Evolutionary conservation across 2,329 filamentous ascomycete genomes (phyloP).

Genomic region (Fusarium sp.): DNA sequence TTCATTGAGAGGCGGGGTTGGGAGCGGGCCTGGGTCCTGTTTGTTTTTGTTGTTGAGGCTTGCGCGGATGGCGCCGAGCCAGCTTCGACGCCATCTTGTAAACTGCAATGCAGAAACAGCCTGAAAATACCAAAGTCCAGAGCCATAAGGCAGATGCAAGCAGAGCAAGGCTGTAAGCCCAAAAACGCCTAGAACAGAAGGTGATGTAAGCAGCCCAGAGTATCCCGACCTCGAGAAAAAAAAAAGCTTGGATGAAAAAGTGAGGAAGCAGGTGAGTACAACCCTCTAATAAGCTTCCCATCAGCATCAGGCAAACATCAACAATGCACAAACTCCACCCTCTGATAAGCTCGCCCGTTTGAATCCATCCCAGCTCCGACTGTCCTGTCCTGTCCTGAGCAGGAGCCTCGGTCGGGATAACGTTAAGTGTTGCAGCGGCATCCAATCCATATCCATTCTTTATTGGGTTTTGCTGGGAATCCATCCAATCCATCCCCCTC

Average conservation of each 20-base stretch:
- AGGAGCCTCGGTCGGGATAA: slow-evolving; percentile 5
- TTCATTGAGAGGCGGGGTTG: slow-evolving; percentile 27
- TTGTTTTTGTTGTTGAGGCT: not conserved
- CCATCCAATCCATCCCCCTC: not conserved
- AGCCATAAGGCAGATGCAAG: slow-evolving; percentile 3
- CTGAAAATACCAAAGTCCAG: slow-evolving; percentile 16
- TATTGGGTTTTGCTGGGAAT: not conserved
- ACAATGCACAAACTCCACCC: slow-evolving; percentile 2
- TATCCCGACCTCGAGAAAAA: not conserved
- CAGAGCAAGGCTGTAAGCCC: slow-evolving; percentile 6
- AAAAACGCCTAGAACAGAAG: slow-evolving; percentile 13
- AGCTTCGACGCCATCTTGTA: slow-evolving; percentile 9
- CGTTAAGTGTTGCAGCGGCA: not conserved
- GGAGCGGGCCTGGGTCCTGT: not conserved
- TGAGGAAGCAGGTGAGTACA: not conserved
- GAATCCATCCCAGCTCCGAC: not conserved
- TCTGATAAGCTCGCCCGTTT: slow-evolving; percentile 10
- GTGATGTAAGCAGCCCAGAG: slow-evolving; percentile 28
- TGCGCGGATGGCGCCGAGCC: slow-evolving; percentile 25
- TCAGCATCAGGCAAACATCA: slow-evolving; percentile 15
- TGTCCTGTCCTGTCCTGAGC: not conserved
- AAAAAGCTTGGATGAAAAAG: not conserved
- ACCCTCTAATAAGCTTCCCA: slow-evolving; percentile 2
- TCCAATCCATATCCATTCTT: not conserved
- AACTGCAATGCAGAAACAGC: slow-evolving; percentile 1